Base-by-base conservation (phyloP, 495 filamentous ascomycete genomes). In the Aspergillus affinis region DNA sequence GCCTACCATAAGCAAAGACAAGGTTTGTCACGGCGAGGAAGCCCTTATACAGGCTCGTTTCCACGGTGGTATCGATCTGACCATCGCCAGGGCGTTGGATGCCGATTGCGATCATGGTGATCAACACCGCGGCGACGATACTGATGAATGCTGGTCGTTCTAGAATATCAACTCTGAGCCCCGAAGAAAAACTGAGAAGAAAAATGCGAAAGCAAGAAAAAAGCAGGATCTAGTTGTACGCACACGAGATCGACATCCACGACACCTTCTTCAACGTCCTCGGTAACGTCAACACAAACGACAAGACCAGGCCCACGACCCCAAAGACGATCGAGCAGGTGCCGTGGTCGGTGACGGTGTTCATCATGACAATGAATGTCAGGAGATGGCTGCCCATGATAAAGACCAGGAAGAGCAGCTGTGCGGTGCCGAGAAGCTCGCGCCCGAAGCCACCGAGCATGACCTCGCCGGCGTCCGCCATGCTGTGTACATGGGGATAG, bases 311-410 rank as follows among this genome's bases (percentile, higher is more conserved):
- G 13, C 88, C 90, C n/a, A 89, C 78, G 48, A 89, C 71, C 10
- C 82, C 83, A 64, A 89, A 93, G 1, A 86, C 80, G 58, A 92
- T 83, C 4, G 88, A 87, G 71, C 91, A 94, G 3, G 81, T 76
- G 3, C 76, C 85, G 67, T 90, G 82, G 10, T 84, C 67, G 0
- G 88, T 87, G 51, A 93, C 73, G 26, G 79, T 84, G 57, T 88
- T 87, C 75, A 92, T 83, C 64, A 87, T 87, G 62, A 93, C 89
- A 23, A 81, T 84, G 69, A 91, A 92, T 0, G 88, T 90, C 54
- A 93, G 76, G 51, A 92, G 78, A 69, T 94, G 91, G 32, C 88
- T 89, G 23, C 83, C 87, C 78, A 90, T 88, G 65, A 90, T 84
- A 75, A 94, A 92, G 32, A 89, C 69, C 30, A 92, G 78, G 71